Evolutionary conservation across 495 filamentous ascomycete species (phyloP), one percentile per base, ranked within the genome.

Genomic region (Penicillium pulvis): DNA sequence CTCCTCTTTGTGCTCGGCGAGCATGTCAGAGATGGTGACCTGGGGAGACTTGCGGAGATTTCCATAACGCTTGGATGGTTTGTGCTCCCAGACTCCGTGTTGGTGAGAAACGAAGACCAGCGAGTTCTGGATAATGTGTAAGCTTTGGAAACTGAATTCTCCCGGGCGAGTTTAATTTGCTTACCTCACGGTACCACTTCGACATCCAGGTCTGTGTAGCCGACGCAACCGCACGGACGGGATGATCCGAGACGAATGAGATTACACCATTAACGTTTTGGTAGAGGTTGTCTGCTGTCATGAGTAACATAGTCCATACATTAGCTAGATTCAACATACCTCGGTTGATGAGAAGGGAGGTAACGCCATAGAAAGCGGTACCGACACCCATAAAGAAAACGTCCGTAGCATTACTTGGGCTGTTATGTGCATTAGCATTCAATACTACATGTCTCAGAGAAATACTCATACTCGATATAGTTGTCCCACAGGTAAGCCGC

Each of bases 401-500:
- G 23, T 92, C 82, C 1, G 87, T 83, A 1, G 79, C 68, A 7
- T 90, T 83, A 58, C 85, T 81, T 4, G 89, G 71, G 58, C 85
- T 89, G 56, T 11, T 52, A 26, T 33, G 8, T 28, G 44, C 16
- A 36, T 56, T 39, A 63, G 33, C 30, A 31, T 23, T 3, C 2
- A 26, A 44, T 20, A 20, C 30, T 28, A 20, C 24, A 12, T 11
- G 24, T 7, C 17, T 35, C 24, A 17, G 14, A 23, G 9, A 44
- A n/a, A 28, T 3, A 26, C 28, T 43, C 53, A 14, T 77, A 86
- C 81, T 96, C 90, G 35, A 98, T 89, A 63, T 96, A 97, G 66
- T 98, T 98, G 62, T 98, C 93, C 95, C 95, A 98, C 33, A 98
- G 70, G 64, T 96, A 98, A 53, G 83, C 84, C 17, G 91, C 87